These are phyloP conservation scores for Auxenochlorella pyrenoidosa DNA, from an alignment of 139 green algal genomes.

Conservation along the genomic window DNA sequence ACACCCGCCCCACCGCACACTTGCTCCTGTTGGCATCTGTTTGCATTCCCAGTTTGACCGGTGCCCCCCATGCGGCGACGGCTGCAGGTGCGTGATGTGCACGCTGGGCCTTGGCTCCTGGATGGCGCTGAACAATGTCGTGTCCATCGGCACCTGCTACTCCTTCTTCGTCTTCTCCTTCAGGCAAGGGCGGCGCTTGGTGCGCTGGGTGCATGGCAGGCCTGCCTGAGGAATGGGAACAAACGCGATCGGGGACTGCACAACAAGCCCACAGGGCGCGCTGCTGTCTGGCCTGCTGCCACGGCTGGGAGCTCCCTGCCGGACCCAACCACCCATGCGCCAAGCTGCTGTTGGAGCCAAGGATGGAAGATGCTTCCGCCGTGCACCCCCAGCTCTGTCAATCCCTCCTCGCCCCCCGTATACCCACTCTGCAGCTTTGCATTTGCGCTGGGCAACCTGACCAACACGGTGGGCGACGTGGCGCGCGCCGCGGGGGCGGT, in stretches of 20 bases:
- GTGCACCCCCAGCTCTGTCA: too few relatives aligned
- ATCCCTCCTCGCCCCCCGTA: background rate
- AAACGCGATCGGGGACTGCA: background rate
- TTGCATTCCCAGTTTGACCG: too few relatives aligned
- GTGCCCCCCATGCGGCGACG: too few relatives aligned
- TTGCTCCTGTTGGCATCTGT: too few relatives aligned
- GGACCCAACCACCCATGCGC: too few relatives aligned
- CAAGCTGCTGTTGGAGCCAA: too few relatives aligned
- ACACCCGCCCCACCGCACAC: too few relatives aligned
- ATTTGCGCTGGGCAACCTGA: slow-evolving; percentile 49
- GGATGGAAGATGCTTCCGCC: too few relatives aligned
- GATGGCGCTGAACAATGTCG: slow-evolving; percentile 31
- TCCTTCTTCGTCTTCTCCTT: slow-evolving; percentile 44
- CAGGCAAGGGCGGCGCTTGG: background rate
- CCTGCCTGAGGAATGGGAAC: too few relatives aligned
- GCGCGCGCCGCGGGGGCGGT: slow-evolving; percentile 24
- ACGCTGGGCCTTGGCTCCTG: slow-evolving; percentile 44
- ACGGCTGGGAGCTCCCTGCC: too few relatives aligned
- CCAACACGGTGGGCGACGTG: slow-evolving; percentile 39
- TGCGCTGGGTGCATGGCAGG: background rate
- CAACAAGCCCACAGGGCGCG: too few relatives aligned
- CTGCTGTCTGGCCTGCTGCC: too few relatives aligned
- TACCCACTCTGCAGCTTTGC: slow-evolving; percentile 16
- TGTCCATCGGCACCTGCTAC: slow-evolving; percentile 43
- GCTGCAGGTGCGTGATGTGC: slow-evolving; percentile 33